phyloP scores from a whole-genome alignment of 106 monocot genomes.

The Platanthera zijinensis region DNA sequence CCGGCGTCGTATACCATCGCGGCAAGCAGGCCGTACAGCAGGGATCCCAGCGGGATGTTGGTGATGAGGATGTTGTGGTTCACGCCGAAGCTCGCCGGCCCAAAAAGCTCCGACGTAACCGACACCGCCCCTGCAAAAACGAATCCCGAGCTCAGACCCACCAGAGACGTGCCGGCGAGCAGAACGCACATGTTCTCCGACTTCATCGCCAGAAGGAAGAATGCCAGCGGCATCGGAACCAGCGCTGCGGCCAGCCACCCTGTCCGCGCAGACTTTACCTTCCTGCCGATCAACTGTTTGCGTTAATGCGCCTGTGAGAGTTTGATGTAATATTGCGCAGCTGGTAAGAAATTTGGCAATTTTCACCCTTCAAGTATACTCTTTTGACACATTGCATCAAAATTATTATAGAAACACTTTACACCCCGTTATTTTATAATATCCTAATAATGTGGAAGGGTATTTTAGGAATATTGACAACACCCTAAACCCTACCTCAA shows the following conservation, averaged over 20 bases:
- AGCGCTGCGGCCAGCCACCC: conserved; percentile 63
- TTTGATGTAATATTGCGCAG: no score
- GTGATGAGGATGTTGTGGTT: conserved; percentile 93
- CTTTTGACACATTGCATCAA: no score
- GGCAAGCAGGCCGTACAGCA: conserved; percentile 75
- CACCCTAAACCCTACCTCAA: no score
- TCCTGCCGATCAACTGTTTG: conserved; percentile 21
- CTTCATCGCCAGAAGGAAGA: conserved; percentile 49
- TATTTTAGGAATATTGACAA: no score
- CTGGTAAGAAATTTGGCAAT: no score
- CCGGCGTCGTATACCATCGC: conserved; percentile 67
- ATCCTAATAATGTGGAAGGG: no score
- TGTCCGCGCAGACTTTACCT: conserved; percentile 53
- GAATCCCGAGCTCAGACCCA: conserved; percentile 85
- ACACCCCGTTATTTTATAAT: no score
- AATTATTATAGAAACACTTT: no score
- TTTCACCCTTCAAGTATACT: no score
- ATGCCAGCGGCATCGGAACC: conserved; percentile 60
- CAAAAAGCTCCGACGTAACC: conserved; percentile 79
- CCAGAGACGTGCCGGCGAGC: conserved; percentile 46
- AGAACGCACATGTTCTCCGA: conserved; percentile 14
- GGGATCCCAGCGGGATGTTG: conserved; percentile 79
- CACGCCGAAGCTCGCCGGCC: conserved; percentile 56
- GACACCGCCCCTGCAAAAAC: conserved; percentile 73
- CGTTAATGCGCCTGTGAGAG: background rate